phyloP scores from a whole-genome alignment of 169 alveolate species.

The Neospora caninum region DNA sequence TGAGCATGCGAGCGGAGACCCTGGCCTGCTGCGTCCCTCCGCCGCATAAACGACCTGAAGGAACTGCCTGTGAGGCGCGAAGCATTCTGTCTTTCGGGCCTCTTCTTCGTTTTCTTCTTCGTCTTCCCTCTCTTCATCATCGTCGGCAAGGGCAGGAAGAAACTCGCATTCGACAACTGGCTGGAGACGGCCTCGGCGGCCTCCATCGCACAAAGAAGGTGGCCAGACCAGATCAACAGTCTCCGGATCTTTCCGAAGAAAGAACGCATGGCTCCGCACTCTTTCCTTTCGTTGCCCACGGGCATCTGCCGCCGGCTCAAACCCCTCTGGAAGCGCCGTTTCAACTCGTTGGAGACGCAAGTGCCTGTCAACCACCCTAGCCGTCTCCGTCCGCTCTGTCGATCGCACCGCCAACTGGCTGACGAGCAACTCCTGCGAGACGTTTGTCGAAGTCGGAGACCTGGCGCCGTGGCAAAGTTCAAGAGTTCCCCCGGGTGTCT shows the following conservation, averaged over 20 bases:
- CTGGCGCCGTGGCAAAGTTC: not conserved
- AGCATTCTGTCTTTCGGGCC: too few species aligned
- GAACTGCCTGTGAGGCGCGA: too few species aligned
- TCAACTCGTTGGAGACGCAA: not conserved
- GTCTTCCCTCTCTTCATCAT: not conserved
- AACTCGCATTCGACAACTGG: not conserved
- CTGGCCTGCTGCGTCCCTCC: too few species aligned
- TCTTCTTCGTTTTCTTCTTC: not conserved
- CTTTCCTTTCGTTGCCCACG: not conserved
- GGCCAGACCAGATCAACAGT: constrained; percentile 1
- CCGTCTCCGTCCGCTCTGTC: not conserved
- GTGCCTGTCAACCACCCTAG: not conserved
- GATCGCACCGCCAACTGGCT: not conserved
- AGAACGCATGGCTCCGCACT: not conserved
- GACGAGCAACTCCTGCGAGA: not conserved
- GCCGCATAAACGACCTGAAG: too few species aligned
- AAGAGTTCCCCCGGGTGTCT: not conserved
- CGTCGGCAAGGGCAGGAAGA: not conserved
- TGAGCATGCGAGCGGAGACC: too few species aligned
- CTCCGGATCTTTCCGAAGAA: not conserved
- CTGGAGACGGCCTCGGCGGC: not conserved
- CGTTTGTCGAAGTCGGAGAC: not conserved
- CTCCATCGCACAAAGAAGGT: not conserved
- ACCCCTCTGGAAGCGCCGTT: too few species aligned
- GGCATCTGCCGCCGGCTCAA: not conserved